These are phyloP conservation scores for Casuarina glauca DNA, from an alignment of 306 rosid genomes.

Conservation along the genomic window DNA sequence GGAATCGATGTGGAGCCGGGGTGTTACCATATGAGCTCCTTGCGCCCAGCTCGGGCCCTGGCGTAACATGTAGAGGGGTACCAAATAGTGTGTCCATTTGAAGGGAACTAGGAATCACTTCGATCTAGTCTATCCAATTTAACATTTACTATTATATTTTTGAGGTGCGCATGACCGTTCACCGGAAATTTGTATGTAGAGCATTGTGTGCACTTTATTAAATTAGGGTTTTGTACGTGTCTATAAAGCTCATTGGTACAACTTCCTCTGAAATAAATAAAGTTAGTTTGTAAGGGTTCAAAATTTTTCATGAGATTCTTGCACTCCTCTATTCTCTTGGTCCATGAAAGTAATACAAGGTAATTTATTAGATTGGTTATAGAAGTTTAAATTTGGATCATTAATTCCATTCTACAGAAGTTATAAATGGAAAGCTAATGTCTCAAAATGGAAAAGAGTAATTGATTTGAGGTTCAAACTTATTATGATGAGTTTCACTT, in stretches of 20 bases:
- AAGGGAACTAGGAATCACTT: background rate
- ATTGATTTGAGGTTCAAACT: too few relatives aligned
- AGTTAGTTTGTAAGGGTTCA: background rate
- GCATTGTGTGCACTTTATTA: background rate
- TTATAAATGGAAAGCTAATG: too few relatives aligned
- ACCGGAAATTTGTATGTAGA: background rate
- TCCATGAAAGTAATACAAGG: background rate
- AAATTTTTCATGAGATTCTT: background rate
- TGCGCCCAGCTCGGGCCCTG: slow-evolving; percentile 90
- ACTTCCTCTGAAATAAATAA: background rate
- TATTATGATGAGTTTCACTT: too few relatives aligned
- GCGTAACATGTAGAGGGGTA: slow-evolving; percentile 92
- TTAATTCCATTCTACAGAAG: too few relatives aligned
- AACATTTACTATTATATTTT: background rate
- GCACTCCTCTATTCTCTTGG: background rate
- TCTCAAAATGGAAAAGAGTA: too few relatives aligned
- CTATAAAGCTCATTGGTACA: background rate
- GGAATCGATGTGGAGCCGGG: slow-evolving; percentile 92
- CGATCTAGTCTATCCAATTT: background rate
- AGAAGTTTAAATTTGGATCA: too few relatives aligned
- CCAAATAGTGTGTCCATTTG: slow-evolving; percentile 93
- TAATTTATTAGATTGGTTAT: too few relatives aligned
- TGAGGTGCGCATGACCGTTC: background rate
- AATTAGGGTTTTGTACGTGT: background rate
- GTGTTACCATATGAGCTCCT: slow-evolving; percentile 89